These are phyloP conservation scores for Tulasnella sp. DNA, from an alignment of 768 basidiomycete species.

Conservation along the genomic window DNA sequence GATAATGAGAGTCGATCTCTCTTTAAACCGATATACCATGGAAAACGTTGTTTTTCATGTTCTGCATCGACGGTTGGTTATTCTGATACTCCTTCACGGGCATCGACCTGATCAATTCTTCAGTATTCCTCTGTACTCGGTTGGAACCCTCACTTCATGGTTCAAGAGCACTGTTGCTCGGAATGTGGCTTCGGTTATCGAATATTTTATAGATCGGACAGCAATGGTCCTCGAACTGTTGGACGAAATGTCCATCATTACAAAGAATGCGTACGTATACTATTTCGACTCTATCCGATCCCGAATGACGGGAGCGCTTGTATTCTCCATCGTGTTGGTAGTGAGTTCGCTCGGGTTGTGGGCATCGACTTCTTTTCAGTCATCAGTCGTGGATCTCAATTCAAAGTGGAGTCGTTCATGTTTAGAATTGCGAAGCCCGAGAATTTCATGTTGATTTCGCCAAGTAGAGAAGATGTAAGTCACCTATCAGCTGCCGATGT, in stretches of 20 bases:
- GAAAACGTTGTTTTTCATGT: conserved; percentile 82
- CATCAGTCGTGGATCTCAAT: conserved; percentile 88
- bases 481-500: background rate
- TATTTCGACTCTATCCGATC: background rate
- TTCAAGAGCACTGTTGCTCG: conserved; percentile 45
- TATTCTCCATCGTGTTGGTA: conserved; percentile 24
- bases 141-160: conserved; percentile 51
- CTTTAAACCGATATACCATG: conserved; percentile 66
- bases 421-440: conserved; percentile 96
- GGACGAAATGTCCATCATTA: conserved; percentile 65
- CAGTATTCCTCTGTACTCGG: conserved; percentile 67
- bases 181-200: conserved; percentile 42
- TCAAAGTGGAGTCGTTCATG: conserved; percentile 98
- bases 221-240: conserved; percentile 64
- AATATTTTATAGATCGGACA: conserved; percentile 52
- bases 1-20: conserved; percentile 75
- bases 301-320: background rate
- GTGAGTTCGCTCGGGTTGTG: conserved; percentile 94
- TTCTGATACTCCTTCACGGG: background rate
- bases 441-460: conserved; percentile 79
- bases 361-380: conserved; percentile 97
- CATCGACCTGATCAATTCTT: background rate
- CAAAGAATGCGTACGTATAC: conserved; percentile 73
- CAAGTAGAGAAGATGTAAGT: conserved; percentile 69
- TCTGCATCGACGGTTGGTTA: conserved; percentile 52